Evolutionary conservation across 352 stramenopile species (phyloP).

Genomic region (Phytophthora multivora): DNA sequence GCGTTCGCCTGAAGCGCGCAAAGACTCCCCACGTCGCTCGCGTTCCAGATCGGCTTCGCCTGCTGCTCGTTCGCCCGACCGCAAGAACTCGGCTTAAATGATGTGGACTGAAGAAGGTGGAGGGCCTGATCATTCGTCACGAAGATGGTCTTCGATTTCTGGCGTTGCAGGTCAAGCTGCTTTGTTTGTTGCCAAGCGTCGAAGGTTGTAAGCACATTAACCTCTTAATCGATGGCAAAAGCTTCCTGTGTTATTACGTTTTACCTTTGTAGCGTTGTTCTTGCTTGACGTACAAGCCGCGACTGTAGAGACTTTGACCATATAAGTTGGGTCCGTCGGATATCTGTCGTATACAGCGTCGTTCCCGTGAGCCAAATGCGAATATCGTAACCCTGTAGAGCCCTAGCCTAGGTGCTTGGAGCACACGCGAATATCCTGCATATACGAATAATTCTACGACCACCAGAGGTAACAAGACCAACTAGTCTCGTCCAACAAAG

Average conservation of each 20-base stretch:
- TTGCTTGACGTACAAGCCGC: not conserved
- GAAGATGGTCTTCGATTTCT: slow-evolving; percentile 8
- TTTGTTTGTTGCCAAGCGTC: slow-evolving; percentile 32
- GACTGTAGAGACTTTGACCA: no score
- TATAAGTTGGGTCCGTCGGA: no score
- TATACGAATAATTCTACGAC: no score
- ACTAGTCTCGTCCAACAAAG: slow-evolving; percentile 14
- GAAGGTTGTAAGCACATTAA: slow-evolving; percentile 27
- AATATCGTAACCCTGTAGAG: no score
- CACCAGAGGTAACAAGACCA: not conserved
- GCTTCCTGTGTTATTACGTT: slow-evolving; percentile 22
- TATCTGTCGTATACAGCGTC: no score
- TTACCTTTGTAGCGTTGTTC: not conserved
- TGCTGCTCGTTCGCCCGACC: slow-evolving; percentile 55
- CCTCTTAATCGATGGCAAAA: slow-evolving; percentile 26
- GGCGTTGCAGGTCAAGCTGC: slow-evolving; percentile 9
- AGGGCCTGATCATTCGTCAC: slow-evolving; percentile 3
- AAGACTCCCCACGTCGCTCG: slow-evolving; percentile 68
- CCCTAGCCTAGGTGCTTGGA: no score
- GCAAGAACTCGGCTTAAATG: slow-evolving; percentile 79
- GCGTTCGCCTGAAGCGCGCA: slow-evolving; percentile 63
- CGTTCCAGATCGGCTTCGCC: slow-evolving; percentile 71
- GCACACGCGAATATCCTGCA: no score
- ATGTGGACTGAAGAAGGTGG: slow-evolving; percentile 21
- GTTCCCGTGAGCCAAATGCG: no score